Evolutionary conservation across 306 rosid genomes (phyloP).

Genomic region (Trichosanthes truncata): DNA sequence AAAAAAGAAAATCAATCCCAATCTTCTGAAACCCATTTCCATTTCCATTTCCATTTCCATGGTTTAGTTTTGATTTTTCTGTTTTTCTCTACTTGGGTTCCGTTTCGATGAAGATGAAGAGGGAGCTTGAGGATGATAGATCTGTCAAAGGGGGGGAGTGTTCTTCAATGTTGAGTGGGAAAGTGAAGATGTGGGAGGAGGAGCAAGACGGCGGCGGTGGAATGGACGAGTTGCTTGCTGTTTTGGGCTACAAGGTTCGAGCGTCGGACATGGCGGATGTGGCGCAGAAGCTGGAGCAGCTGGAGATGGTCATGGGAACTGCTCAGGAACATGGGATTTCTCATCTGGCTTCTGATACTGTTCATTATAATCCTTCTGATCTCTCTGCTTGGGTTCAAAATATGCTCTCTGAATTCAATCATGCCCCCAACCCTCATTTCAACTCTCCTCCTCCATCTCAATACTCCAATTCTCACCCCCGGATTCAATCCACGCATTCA

Average conservation of each 20-base stretch:
- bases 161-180: conserved; percentile 19
- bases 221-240: conserved; percentile 61
- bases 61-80: neutral
- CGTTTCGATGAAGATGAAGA: conserved; percentile 28
- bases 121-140: conserved; percentile 26
- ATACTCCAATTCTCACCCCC: neutral
- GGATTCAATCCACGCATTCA: conserved; percentile 3
- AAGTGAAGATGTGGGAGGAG: conserved; percentile 38
- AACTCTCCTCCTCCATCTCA: neutral
- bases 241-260: conserved; percentile 68
- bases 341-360: conserved; percentile 46
- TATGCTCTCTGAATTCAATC: conserved; percentile 56
- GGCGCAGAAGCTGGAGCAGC: conserved; percentile 64
- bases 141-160: conserved; percentile 21
- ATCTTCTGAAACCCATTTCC: neutral
- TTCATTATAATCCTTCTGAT: conserved; percentile 77
- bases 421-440: conserved; percentile 5
- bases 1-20: neutral
- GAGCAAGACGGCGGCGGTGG: conserved; percentile 26
- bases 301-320: conserved; percentile 67
- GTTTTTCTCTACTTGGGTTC: neutral
- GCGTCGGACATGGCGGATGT: conserved; percentile 69
- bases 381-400: conserved; percentile 68
- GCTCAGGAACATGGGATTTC: conserved; percentile 57
- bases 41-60: neutral